phyloP scores from a whole-genome alignment of 2,329 filamentous ascomycete species.

The Neofusicoccum umdonicola region DNA sequence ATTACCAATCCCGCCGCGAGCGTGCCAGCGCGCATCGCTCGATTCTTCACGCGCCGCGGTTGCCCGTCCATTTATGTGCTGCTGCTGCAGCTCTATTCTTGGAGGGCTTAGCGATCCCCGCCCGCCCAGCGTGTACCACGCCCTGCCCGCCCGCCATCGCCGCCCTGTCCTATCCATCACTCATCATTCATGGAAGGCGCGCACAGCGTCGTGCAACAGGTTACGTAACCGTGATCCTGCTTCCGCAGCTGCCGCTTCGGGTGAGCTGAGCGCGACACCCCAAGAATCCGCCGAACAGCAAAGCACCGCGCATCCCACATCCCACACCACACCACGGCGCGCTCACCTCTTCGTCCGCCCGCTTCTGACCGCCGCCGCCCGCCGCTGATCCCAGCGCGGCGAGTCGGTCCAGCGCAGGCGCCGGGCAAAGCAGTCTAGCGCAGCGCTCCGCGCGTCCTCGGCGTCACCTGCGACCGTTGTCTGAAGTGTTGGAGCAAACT shows the following conservation, averaged over 20 bases:
- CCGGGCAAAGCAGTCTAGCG: too few relatives aligned
- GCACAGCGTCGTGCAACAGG: neutral
- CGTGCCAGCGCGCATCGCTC: neutral
- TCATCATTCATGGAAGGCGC: neutral
- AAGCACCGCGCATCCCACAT: neutral
- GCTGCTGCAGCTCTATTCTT: constrained; percentile 2
- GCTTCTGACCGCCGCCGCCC: too few relatives aligned
- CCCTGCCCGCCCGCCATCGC: neutral
- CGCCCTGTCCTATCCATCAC: neutral
- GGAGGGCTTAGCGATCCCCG: constrained; percentile 3
- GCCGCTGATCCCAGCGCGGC: neutral
- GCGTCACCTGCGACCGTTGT: neutral
- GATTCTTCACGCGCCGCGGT: neutral
- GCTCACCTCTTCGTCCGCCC: too few relatives aligned
- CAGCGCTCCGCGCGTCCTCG: neutral
- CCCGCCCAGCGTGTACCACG: neutral
- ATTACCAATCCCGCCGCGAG: constrained; percentile 1
- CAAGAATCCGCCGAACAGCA: constrained; percentile 4
- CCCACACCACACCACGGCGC: neutral
- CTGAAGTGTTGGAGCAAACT: neutral
- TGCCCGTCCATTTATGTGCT: neutral
- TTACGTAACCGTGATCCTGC: constrained; percentile 5
- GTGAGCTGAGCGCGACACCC: constrained; percentile 4
- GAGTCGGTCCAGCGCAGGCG: neutral
- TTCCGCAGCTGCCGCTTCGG: constrained; percentile 15